Conservation (phyloP, 257 asterid species). For the Catharanthus roseus region DNA sequence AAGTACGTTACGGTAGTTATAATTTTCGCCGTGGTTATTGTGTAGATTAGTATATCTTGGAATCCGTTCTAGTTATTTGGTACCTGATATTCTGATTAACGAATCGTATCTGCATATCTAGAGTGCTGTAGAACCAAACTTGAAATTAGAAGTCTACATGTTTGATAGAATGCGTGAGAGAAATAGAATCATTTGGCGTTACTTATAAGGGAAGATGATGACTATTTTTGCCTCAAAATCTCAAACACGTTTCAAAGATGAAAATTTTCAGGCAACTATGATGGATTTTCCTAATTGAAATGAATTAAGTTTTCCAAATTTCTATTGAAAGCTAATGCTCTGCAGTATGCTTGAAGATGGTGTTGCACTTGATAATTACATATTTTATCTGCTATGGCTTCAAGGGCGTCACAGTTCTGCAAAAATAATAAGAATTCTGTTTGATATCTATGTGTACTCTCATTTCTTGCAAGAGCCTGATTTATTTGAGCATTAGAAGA, state of each 20-base stretch:
- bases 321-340: background rate
- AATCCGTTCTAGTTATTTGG: background rate
- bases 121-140: background rate
- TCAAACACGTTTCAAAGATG: background rate
- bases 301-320: background rate
- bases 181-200: background rate
- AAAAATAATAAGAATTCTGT: background rate
- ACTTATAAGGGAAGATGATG: background rate
- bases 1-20: conserved; percentile 35
- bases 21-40: background rate
- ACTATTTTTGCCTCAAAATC: background rate
- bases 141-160: background rate
- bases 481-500: background rate
- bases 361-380: background rate
- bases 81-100: background rate
- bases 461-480: background rate
- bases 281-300: background rate
- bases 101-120: background rate
- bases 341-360: too few species aligned
- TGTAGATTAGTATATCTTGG: background rate
- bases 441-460: background rate
- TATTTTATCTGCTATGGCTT: background rate
- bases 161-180: conserved; percentile 14
- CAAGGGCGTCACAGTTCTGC: background rate
- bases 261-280: background rate